Evolutionary conservation across 176 grass and related monocot genomes (phyloP), one percentile per base, ranked within the genome.

Genomic region (Avena sativa): DNA sequence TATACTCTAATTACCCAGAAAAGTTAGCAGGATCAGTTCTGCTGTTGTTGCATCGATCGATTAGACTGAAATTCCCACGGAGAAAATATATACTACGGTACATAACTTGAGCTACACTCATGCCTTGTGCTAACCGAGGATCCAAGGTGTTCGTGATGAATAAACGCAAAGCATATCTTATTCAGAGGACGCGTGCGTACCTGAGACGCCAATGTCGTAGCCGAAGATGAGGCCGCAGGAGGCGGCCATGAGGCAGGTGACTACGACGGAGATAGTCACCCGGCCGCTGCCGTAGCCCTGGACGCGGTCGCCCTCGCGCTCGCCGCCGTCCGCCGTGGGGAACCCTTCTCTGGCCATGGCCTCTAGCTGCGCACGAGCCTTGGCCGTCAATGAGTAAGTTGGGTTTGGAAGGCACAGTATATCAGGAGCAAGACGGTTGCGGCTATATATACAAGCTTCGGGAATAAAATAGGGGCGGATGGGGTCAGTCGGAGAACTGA

Each of bases 151-250:
- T 75, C 4, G 48, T 11, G 74, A 8, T 67, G 64, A 50, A 76
- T 5, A 76, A 36, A 77, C 26, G 74, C 49, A 56, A 34, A 56
- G 74, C 26, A 77, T 76, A 55, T 11, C 8, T 10, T 76, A 50
- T 56, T 56, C 50, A 77, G 74, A 77, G 52, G 2, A 17, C 16
- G 9, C 32, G 32, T 19, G 21, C 36, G 30, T 34, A 91, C 93
- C 93, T 74, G 93, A 86, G 53, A 95, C 73, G 10, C 93, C 93
- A 23, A 88, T 81, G 55, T 95, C 93, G 76, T 90, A 95, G 71
- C 93, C 93, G 38, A 86, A 95, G 81, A 95, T 95, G 48, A 95
- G 86, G 52, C 93, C 93, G 23, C 93, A 87, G 62, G 93, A 92
- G 32, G 90, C 93, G 7, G 93, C 93, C 88, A 95, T 86, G 79